Conservation (phyloP, 345 rosid genomes). For the Jatropha curcas region DNA sequence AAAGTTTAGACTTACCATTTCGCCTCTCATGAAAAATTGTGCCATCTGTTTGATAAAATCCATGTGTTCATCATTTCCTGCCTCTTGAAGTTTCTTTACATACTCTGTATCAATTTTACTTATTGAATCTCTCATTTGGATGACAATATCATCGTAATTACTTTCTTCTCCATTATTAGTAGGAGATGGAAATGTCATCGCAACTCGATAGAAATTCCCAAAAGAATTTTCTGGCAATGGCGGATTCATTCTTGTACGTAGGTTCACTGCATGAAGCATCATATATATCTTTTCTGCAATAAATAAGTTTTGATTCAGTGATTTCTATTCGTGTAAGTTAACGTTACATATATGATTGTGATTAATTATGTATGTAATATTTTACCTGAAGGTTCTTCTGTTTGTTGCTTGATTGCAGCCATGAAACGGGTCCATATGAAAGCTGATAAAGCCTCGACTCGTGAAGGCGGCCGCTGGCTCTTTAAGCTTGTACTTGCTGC, state of each 20-base stretch:
- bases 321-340: too few relatives aligned
- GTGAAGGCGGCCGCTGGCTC: constrained; percentile 21
- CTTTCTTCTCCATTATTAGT: background rate
- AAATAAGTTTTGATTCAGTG: too few relatives aligned
- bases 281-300: constrained; percentile 16
- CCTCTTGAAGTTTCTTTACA: constrained; percentile 12
- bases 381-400: too few relatives aligned
- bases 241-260: constrained; percentile 35
- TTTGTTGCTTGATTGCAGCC: constrained; percentile 34
- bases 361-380: too few relatives aligned
- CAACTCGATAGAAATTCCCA: constrained; percentile 35
- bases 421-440: constrained; percentile 47
- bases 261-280: constrained; percentile 41
- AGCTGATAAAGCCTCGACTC: constrained; percentile 43
- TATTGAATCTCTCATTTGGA: constrained; percentile 11
- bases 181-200: constrained; percentile 8
- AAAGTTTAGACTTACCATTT: constrained; percentile 10
- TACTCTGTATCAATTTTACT: background rate
- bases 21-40: constrained; percentile 23
- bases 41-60: constrained; percentile 15
- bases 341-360: too few relatives aligned
- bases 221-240: constrained; percentile 36
- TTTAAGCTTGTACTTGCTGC: background rate
- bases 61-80: constrained; percentile 11
- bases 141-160: background rate